A percentile compares a stretch with the other conserved stretches of the same genome.
phyloP scores from a whole-genome alignment of 1,284 basidiomycete genomes.

The Puccinia novopanici region DNA sequence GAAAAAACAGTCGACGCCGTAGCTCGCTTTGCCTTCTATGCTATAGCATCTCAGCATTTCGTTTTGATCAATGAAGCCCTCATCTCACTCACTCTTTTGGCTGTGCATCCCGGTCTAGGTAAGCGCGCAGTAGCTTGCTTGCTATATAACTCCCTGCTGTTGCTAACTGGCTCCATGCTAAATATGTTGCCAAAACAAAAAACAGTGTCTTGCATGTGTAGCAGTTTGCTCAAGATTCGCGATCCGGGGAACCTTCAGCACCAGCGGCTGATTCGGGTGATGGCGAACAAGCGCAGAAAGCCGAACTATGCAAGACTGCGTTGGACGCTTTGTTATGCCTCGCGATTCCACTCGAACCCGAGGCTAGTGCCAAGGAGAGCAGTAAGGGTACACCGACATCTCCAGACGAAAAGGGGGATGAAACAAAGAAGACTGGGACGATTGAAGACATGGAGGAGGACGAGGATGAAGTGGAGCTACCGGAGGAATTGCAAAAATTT shows the following conservation, averaged over 20 bases:
- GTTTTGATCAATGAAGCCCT: conserved; percentile 49
- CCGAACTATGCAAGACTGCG: background rate
- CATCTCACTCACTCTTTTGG: conserved; percentile 39
- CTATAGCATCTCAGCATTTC: conserved; percentile 6
- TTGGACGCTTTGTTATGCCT: conserved; percentile 35
- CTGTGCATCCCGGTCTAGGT: conserved; percentile 1
- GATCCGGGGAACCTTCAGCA: background rate
- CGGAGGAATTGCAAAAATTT: conserved; percentile 2
- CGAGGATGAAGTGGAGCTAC: conserved; percentile 7
- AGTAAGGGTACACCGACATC: background rate
- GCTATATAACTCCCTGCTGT: background rate
- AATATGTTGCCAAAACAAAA: background rate
- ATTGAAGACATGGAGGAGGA: too few species aligned
- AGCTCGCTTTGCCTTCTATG: conserved; percentile 25
- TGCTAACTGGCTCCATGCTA: background rate
- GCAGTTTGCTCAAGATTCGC: conserved; percentile 20
- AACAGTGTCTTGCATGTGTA: conserved; percentile 22
- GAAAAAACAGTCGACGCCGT: conserved; percentile 23
- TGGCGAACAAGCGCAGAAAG: background rate
- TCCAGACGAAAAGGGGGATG: background rate
- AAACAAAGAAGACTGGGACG: background rate
- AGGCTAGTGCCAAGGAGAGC: background rate
- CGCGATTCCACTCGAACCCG: background rate
- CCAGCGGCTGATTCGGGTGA: background rate
- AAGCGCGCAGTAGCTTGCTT: background rate